Base-by-base conservation (phyloP, 768 basidiomycete genomes). In the Boletus pseudopeckii region DNA sequence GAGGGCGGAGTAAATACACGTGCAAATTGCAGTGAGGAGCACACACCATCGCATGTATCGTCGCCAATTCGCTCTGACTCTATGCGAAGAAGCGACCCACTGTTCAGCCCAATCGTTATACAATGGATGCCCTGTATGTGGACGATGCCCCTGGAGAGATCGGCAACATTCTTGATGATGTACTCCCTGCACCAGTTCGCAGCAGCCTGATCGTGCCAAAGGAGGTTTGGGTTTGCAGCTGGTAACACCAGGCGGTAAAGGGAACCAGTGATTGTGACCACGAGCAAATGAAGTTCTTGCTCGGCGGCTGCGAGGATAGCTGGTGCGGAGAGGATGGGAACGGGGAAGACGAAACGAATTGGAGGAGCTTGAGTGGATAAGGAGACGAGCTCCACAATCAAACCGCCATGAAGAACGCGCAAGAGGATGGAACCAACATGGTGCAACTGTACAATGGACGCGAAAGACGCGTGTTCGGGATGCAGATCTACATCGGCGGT, bases 301-400 rank as follows among this genome's bases (percentile, higher is more conserved):
- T 70, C 61, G 5, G 70, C 63, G 48, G 69, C 76, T 17, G 84
- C 65, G 62, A 88, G 80, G 47, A 92, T 64, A 20, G 84, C 79
- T 3, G 92, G 90, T 45, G 78, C 72, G 13, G 85, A 76, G 26
- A 90, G 68, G 46, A 93, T 69, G 36, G 79, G 64, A 10, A 87
- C 82, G 36, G 90, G 90, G 61, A 92, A 90, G 58, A 88, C 77
- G 66, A 94, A 82, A 53, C 90, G 84, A 57, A 92, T 78, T 17
- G 90, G 84, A 32, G 79, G 75, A 3, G 84, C 73, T 58, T 82
- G 74, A 1, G 79, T 77, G 6, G 88, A 82, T 42, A 92, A 74
- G n/a, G 90, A 89, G 36, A 84, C 65, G 43, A 95, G 80, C 64
- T 94, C 90, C 40, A 92, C 70, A 46, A 91, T 84, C 57, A 83